phyloP scores from a whole-genome alignment of 305 asterid genomes.

The Rubia balearica region DNA sequence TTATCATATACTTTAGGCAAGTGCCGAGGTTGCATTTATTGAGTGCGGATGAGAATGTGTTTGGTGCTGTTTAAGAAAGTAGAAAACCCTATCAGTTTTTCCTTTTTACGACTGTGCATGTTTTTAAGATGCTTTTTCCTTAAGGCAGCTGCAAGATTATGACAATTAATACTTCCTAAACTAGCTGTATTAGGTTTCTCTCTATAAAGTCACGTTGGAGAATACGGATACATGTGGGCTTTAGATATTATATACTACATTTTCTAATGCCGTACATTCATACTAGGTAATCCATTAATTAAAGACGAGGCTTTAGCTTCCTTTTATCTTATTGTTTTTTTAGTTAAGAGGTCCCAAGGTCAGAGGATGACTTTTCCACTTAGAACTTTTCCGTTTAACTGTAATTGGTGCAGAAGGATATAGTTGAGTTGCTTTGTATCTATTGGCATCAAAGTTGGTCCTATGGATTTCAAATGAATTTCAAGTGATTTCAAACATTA shows the following conservation, averaged over 20 bases:
- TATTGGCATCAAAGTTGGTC: not conserved
- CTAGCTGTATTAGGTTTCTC: not conserved
- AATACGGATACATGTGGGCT: not conserved
- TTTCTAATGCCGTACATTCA: not conserved
- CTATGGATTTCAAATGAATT: not conserved
- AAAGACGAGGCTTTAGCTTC: not conserved
- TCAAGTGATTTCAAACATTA: not conserved
- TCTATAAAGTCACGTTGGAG: not conserved
- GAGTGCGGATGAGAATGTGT: not conserved
- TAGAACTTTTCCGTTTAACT: not conserved
- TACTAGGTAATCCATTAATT: not conserved
- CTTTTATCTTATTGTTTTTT: not conserved
- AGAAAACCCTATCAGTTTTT: not conserved
- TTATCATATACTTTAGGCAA: not conserved
- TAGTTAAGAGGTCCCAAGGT: not conserved
- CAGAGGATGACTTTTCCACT: not conserved
- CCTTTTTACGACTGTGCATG: not conserved
- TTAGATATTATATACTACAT: not conserved
- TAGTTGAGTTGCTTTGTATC: not conserved
- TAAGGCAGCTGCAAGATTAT: not conserved
- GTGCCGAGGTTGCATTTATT: not conserved
- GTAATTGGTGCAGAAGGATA: not conserved
- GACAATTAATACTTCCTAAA: not conserved
- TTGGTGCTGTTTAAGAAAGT: not conserved
- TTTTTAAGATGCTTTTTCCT: not conserved